Base-by-base conservation (phyloP, 129 eudicot species). In the Daucus carota region DNA sequence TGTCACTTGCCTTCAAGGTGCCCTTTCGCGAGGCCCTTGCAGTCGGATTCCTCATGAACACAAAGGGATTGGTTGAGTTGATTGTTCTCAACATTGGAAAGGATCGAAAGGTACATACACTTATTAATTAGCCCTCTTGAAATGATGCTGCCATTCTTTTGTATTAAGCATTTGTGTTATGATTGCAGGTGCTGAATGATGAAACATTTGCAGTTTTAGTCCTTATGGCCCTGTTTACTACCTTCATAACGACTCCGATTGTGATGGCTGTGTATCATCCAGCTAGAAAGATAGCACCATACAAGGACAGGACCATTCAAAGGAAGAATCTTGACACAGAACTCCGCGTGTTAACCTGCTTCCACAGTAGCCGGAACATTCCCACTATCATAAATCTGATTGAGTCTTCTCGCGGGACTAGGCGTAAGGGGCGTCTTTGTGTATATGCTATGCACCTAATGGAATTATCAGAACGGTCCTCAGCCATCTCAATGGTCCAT, bases 381-480 rank as follows among this genome's bases (percentile, higher is more conserved):
- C 86, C 88, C 13, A 48, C 88, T 1, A 40, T 85, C 67, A 82
- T 85, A 43, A 85, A 85, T 40, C 77, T 82, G 36, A 78, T 85
- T 29, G 88, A 85, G 75, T 80, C 84, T 34, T 85, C 88, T 2
- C 88, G 88, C 15, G 86, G 88, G 15, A 79, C 83, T 6, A 83
- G 71, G 12, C 83, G 77, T 24, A 76, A 46, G 33, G 83, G 46
- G 54, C 80, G 83, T 29, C 85, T 85, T 3, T 69, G 72, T 16
- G 88, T 85, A 28, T 85, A 85, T 46, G 83, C 88, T 4, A 81
- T 81, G 88, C 88, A 85, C 70, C 81, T 81, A 38, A 85, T 81
- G 86, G 88, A 82, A 78, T 76, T 81, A 18, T 81, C 88, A 3
- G 88, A 85, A 63, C 77, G 88, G 34, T 67, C 88, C 12, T 85